Evolutionary conservation across 1,139 yeast genomes (phyloP).

Genomic region (Geotrichum cucujoidarum): DNA sequence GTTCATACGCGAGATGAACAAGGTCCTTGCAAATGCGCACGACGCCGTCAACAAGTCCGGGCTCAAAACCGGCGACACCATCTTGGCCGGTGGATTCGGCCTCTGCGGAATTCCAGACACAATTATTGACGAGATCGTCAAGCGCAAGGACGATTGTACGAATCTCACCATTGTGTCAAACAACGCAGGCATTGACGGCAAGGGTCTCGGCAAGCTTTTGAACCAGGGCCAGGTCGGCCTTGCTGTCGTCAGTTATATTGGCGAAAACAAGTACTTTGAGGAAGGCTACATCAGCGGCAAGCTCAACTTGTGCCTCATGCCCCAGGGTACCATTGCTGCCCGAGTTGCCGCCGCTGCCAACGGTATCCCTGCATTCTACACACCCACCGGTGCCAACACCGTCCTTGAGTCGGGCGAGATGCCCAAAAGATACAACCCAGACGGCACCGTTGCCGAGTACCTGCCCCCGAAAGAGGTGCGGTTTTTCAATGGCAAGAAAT

Average conservation of each 20-base stretch:
- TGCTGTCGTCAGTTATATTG: conserved; percentile 47
- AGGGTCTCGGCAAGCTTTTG: conserved; percentile 44
- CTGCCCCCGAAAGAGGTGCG: conserved; percentile 40
- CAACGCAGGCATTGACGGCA: conserved; percentile 48
- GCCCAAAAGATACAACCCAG: conserved; percentile 40
- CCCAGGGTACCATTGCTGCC: conserved; percentile 51
- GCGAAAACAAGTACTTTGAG: conserved; percentile 44
- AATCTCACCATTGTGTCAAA: conserved; percentile 47
- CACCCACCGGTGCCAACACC: conserved; percentile 49
- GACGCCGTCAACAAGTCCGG: conserved; percentile 18
- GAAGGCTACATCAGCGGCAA: conserved; percentile 42
- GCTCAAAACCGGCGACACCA: conserved; percentile 25
- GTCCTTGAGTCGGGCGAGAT: conserved; percentile 48
- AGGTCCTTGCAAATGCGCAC: conserved; percentile 12
- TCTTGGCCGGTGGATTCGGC: conserved; percentile 50
- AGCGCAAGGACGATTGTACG: conserved; percentile 34
- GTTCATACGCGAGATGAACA: neutral
- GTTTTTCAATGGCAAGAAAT: conserved; percentile 39
- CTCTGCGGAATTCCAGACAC: conserved; percentile 47
- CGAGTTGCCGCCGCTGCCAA: conserved; percentile 46
- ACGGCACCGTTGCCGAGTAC: conserved; percentile 38
- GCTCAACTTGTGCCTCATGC: conserved; percentile 46
- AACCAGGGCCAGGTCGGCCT: conserved; percentile 43
- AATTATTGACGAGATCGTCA: conserved; percentile 39
- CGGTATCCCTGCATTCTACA: conserved; percentile 48